Evolutionary conservation across 2,329 filamentous ascomycete genomes (phyloP).

Genomic region (Fusarium protoensiforme): DNA sequence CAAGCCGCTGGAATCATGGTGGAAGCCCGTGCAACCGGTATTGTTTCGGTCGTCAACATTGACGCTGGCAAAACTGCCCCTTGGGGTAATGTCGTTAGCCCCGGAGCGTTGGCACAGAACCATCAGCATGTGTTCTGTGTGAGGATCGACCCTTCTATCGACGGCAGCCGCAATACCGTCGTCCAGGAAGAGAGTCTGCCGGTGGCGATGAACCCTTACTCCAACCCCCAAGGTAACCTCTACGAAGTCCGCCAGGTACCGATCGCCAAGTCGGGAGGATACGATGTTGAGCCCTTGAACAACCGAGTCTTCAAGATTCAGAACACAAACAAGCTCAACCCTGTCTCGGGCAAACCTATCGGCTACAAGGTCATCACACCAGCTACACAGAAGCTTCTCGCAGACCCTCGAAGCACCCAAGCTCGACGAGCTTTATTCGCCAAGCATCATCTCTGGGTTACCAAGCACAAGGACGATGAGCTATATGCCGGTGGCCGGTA

Average conservation of each 20-base stretch:
- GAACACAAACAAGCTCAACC: slow-evolving; percentile 57
- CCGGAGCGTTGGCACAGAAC: slow-evolving; percentile 73
- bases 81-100: slow-evolving; percentile 73
- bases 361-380: slow-evolving; percentile 60
- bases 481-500: slow-evolving; percentile 57
- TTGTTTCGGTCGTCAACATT: slow-evolving; percentile 71
- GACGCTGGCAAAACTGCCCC: slow-evolving; percentile 61
- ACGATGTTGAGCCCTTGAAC: slow-evolving; percentile 60
- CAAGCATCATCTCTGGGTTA: slow-evolving; percentile 59
- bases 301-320: slow-evolving; percentile 64
- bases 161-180: slow-evolving; percentile 68
- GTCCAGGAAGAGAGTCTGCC: slow-evolving; percentile 53
- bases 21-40: slow-evolving; percentile 74
- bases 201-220: slow-evolving; percentile 54
- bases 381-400: slow-evolving; percentile 53
- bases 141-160: slow-evolving; percentile 73
- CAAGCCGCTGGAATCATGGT: slow-evolving; percentile 70
- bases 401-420: slow-evolving; percentile 54
- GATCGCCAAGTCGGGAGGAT: slow-evolving; percentile 56
- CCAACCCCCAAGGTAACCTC: slow-evolving; percentile 62
- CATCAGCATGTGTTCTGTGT: slow-evolving; percentile 77
- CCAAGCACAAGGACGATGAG: slow-evolving; percentile 56
- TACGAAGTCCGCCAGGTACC: slow-evolving; percentile 56
- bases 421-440: slow-evolving; percentile 55
- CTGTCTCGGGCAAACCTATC: slow-evolving; percentile 56